A percentile compares a stretch with the other conserved stretches of the same genome.
Evolutionary conservation across 352 stramenopile genomes (phyloP).

Genomic region (Phytophthora gonapodyides): DNA sequence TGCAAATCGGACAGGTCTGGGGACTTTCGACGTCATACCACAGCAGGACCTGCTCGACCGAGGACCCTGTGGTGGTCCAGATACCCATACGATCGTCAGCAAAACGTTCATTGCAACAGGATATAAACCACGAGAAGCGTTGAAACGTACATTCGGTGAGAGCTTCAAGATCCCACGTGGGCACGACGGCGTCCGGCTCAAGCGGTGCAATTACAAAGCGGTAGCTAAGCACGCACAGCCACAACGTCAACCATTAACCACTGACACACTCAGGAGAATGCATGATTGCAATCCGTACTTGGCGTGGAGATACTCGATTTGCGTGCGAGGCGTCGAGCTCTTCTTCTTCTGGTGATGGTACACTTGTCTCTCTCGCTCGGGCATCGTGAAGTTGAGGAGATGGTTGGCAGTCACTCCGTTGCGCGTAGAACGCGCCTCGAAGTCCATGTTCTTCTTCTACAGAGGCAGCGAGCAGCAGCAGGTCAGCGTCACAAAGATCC

Average conservation of each 20-base stretch:
- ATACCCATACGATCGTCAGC: neutral
- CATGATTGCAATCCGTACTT: constrained; percentile 54
- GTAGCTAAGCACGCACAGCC: constrained; percentile 47
- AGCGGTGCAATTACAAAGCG: constrained; percentile 81
- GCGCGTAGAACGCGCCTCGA: constrained; percentile 59
- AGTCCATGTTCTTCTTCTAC: constrained; percentile 61
- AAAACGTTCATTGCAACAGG: neutral
- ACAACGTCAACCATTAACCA: constrained; percentile 3
- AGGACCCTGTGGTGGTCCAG: constrained; percentile 52
- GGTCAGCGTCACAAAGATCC: constrained; percentile 15
- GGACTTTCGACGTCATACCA: constrained; percentile 68
- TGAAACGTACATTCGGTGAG: constrained; percentile 75
- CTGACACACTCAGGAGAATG: neutral
- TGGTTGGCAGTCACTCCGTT: constrained; percentile 82
- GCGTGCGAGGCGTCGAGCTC: constrained; percentile 62
- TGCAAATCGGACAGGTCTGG: constrained; percentile 79
- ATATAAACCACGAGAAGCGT: too few species aligned
- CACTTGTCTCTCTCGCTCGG: constrained; percentile 63
- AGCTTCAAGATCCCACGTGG: constrained; percentile 75
- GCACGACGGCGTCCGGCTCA: constrained; percentile 43
- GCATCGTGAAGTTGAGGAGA: constrained; percentile 83
- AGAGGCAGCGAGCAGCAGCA: neutral
- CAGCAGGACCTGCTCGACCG: constrained; percentile 82
- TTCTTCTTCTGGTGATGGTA: constrained; percentile 61
- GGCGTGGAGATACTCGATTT: constrained; percentile 85